phyloP scores from a whole-genome alignment of 371 early-diverging fungal species.

The Saksenaea vasiformis region DNA sequence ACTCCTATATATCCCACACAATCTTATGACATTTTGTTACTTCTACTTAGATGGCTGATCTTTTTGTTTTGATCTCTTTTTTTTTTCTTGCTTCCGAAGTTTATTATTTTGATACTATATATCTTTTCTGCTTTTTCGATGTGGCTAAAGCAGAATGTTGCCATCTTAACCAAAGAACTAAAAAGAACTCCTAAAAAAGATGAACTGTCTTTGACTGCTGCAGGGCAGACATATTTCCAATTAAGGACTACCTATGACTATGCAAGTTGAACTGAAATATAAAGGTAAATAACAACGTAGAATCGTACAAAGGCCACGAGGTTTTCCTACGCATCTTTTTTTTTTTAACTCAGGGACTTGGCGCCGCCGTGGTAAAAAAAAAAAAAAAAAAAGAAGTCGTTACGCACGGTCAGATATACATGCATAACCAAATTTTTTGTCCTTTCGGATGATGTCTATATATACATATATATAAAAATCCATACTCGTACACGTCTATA shows the following conservation, averaged over 20 bases:
- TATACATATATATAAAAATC: background rate
- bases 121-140: background rate
- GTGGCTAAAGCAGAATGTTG: background rate
- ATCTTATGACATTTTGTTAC: too few species aligned
- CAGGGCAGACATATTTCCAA: constrained; percentile 6
- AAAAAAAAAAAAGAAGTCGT: background rate
- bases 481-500: background rate
- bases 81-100: background rate
- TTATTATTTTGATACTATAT: background rate
- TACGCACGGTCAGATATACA: constrained; percentile 1
- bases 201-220: background rate
- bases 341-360: background rate
- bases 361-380: background rate
- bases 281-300: background rate
- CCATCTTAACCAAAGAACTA: background rate
- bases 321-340: background rate
- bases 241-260: background rate
- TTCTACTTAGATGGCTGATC: too few species aligned
- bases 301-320: background rate
- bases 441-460: background rate
- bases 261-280: background rate
- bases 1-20: too few species aligned
- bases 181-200: background rate
- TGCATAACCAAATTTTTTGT: background rate
- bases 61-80: background rate